Evolutionary conservation across 192 early-diverging fungal genomes (phyloP).

Genomic region (Gaertneriomyces sp.): DNA sequence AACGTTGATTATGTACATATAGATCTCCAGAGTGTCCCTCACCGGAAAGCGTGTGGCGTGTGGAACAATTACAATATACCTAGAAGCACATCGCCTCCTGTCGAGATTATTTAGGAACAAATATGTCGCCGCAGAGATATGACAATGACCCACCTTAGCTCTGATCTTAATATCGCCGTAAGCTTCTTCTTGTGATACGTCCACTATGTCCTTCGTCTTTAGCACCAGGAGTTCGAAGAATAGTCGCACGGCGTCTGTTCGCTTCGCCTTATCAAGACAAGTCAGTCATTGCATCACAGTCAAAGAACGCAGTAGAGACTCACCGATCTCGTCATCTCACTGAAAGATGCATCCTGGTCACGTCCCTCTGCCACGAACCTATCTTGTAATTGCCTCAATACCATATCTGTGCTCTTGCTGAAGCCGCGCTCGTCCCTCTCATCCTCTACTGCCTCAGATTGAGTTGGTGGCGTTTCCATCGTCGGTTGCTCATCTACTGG

Average conservation of each 20-base stretch:
- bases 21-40: no score
- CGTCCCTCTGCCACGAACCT: conserved; percentile 25
- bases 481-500: no score
- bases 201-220: conserved; percentile 79
- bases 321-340: conserved; percentile 15
- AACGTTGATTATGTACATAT: no score
- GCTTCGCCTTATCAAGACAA: conserved; percentile 8
- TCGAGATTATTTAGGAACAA: no score
- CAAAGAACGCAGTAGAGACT: neutral
- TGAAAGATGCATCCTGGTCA: conserved; percentile 14
- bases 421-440: conserved; percentile 18
- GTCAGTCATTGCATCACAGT: neutral
- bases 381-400: conserved; percentile 32
- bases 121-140: no score
- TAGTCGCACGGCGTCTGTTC: conserved; percentile 70
- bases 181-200: conserved; percentile 72
- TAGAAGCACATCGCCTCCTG: no score
- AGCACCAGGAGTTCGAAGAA: conserved; percentile 94
- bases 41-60: no score
- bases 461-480: neutral
- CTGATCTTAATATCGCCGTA: conserved; percentile 80
- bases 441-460: neutral
- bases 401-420: conserved; percentile 30
- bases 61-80: no score
- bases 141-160: conserved; percentile 24